Conservation (phyloP, 2,329 filamentous ascomycete species). For the Periglandula ipomoeae region DNA sequence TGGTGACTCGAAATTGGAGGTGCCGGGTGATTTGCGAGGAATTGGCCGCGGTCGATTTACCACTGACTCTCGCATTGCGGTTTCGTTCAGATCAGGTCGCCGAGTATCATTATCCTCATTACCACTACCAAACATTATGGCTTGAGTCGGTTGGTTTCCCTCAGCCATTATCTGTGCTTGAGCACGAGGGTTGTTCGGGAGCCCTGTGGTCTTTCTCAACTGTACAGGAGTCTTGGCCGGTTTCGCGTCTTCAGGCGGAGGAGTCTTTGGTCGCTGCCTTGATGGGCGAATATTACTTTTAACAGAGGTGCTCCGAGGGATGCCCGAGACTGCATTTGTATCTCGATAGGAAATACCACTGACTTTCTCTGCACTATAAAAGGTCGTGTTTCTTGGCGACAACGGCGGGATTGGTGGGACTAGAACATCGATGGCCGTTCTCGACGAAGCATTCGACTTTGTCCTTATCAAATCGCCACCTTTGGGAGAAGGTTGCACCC, state of each 20-base stretch:
- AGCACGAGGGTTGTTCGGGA: constrained; percentile 39
- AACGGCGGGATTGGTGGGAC: constrained; percentile 9
- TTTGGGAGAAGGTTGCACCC: not conserved
- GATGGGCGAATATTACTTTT: constrained; percentile 23
- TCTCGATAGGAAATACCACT: not conserved
- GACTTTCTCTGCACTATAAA: not conserved
- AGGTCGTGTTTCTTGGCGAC: not conserved
- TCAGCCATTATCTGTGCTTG: constrained; percentile 22
- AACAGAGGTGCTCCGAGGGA: constrained; percentile 23
- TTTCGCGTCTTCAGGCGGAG: constrained; percentile 13
- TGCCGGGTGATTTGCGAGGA: constrained; percentile 30
- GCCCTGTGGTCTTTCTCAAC: constrained; percentile 34
- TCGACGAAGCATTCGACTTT: not conserved
- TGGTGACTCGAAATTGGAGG: not conserved
- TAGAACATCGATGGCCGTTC: constrained; percentile 3
- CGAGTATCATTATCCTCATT: constrained; percentile 46
- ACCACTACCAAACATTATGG: constrained; percentile 46
- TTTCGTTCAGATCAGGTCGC: constrained; percentile 8
- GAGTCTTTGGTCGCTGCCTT: constrained; percentile 15
- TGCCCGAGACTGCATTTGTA: constrained; percentile 10
- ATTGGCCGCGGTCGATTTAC: constrained; percentile 49
- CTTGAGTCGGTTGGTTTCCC: constrained; percentile 25
- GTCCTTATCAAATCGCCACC: not conserved
- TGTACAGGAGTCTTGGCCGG: constrained; percentile 29
- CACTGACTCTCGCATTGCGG: constrained; percentile 26